Evolutionary conservation across 2,329 filamentous ascomycete species (phyloP).

Genomic region (Colletotrichum sp.): DNA sequence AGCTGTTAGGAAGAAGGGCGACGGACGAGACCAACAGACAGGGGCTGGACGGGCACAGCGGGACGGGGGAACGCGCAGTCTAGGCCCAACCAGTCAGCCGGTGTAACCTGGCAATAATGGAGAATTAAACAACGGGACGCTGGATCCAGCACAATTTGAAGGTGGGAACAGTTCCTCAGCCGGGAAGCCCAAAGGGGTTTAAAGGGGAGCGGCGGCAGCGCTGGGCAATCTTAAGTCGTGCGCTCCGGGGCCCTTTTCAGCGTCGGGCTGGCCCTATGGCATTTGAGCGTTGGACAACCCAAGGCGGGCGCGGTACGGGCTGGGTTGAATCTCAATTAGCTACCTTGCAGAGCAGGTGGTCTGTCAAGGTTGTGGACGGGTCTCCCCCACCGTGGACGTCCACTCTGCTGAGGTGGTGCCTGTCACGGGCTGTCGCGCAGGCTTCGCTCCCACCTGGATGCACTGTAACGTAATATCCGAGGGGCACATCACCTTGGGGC

Average conservation of each 20-base stretch:
- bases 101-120: slow-evolving; percentile 9
- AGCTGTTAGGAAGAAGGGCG: background rate
- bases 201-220: background rate
- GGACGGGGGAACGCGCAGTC: background rate
- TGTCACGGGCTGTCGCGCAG: background rate
- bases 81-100: slow-evolving; percentile 14
- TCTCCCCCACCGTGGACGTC: background rate
- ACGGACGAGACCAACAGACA: background rate
- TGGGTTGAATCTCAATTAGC: background rate
- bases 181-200: background rate
- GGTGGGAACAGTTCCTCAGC: background rate
- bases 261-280: background rate
- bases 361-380: background rate
- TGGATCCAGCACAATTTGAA: slow-evolving; percentile 4
- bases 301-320: background rate
- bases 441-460: background rate
- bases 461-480: slow-evolving; percentile 22
- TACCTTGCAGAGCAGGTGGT: background rate
- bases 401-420: background rate
- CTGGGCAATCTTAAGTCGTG: background rate
- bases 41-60: background rate
- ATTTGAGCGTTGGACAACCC: background rate
- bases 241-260: background rate
- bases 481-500: background rate
- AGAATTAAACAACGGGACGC: slow-evolving; percentile 7